A percentile compares a stretch with the other conserved stretches of the same genome.
Conservation (phyloP, 257 asterid genomes). For the Fraxinus americana region DNA sequence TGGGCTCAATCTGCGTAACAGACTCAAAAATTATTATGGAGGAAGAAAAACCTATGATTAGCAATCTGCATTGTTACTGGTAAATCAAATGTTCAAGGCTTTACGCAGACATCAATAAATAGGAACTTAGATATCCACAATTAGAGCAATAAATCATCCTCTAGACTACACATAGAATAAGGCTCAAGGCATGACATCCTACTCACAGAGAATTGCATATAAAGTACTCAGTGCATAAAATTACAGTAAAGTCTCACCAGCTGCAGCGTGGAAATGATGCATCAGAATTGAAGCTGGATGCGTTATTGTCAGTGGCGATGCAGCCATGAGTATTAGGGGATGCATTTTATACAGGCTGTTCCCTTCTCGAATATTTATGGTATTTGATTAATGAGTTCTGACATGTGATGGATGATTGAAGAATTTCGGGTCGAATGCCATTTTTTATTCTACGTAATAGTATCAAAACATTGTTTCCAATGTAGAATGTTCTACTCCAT, state of each 20-base stretch:
- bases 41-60: not conserved
- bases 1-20: too few relatives aligned
- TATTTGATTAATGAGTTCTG: not conserved
- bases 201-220: not conserved
- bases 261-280: not conserved
- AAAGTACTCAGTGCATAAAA: too few relatives aligned
- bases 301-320: not conserved
- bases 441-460: not conserved
- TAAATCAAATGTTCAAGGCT: not conserved
- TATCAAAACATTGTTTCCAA: not conserved
- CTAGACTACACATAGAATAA: not conserved
- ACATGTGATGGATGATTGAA: not conserved
- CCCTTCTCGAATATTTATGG: not conserved
- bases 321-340: not conserved
- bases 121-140: not conserved
- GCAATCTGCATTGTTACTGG: not conserved
- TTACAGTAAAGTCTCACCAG: not conserved
- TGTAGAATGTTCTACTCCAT: not conserved
- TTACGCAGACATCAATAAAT: not conserved
- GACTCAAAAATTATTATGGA: not conserved
- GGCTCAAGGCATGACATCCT: not conserved
- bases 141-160: not conserved
- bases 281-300: not conserved
- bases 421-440: not conserved
- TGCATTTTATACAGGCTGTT: not conserved